A percentile compares a stretch with the other conserved stretches of the same genome.
Evolutionary conservation across 2,329 filamentous ascomycete species (phyloP).

Genomic region (Fusarium anthophilum): DNA sequence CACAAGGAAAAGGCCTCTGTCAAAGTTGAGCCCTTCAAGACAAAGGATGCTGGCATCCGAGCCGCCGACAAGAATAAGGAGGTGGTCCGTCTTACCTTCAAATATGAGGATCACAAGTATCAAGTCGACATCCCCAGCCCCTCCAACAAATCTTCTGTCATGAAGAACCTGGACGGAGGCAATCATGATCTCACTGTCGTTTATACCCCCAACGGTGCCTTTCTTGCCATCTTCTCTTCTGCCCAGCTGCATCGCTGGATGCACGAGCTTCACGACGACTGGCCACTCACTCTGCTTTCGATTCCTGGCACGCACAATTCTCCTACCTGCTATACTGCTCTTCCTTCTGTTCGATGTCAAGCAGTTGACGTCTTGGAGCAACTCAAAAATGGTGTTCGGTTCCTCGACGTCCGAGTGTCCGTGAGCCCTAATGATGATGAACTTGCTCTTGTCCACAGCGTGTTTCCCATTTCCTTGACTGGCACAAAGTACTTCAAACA

Average conservation of each 20-base stretch:
- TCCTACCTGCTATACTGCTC: constrained; percentile 82
- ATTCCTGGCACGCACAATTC: constrained; percentile 98
- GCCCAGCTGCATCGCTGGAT: constrained; percentile 82
- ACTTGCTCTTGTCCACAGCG: constrained; percentile 86
- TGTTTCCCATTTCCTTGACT: constrained; percentile 86
- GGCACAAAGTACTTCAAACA: constrained; percentile 82
- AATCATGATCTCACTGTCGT: constrained; percentile 71
- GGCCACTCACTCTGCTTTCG: constrained; percentile 80
- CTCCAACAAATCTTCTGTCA: constrained; percentile 65
- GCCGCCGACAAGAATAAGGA: constrained; percentile 69
- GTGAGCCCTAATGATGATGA: constrained; percentile 65
- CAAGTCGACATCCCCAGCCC: constrained; percentile 77
- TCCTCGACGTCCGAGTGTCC: constrained; percentile 87
- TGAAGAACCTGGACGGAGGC: constrained; percentile 64
- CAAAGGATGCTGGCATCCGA: constrained; percentile 65
- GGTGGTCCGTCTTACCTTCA: constrained; percentile 78
- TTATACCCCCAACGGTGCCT: constrained; percentile 66
- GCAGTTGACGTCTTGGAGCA: constrained; percentile 80
- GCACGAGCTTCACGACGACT: constrained; percentile 75
- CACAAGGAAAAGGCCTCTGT: constrained; percentile 70
- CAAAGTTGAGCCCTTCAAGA: constrained; percentile 73
- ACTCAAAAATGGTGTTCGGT: constrained; percentile 89
- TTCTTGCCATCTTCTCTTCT: constrained; percentile 75
- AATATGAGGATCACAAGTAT: constrained; percentile 66
- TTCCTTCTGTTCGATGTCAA: constrained; percentile 95